A percentile compares a stretch with the other conserved stretches of the same genome.
phyloP scores from a whole-genome alignment of 345 rosid genomes.

The Reutealis trisperma region DNA sequence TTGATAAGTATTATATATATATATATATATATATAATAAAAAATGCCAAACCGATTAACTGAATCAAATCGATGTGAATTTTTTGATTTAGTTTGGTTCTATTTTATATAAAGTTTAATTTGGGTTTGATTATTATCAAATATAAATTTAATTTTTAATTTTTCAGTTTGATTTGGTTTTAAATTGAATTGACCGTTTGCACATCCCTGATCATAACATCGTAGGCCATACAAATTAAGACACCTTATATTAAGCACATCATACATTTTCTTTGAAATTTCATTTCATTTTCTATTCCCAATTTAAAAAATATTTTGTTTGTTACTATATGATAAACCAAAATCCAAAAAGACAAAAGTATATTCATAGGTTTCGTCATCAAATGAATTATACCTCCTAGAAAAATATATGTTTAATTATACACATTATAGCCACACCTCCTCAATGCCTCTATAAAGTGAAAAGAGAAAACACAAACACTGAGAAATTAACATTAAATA shows the following conservation, averaged over 20 bases:
- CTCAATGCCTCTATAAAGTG: neutral
- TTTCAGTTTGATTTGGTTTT: too few species aligned
- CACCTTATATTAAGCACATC: too few species aligned
- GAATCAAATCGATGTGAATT: too few species aligned
- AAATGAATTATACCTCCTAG: neutral
- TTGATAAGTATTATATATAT: too few species aligned
- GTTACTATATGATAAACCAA: neutral
- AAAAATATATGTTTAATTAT: neutral
- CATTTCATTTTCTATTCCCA: too few species aligned
- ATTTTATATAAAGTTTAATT: too few species aligned
- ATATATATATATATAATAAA: too few species aligned
- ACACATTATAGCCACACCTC: neutral
- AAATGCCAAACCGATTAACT: too few species aligned
- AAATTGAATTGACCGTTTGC: too few species aligned
- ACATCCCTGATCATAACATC: neutral
- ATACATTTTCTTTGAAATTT: neutral
- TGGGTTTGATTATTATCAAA: too few species aligned
- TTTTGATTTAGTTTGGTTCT: too few species aligned
- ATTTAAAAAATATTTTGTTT: neutral
- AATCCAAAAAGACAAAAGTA: neutral
- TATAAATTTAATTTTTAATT: too few species aligned
- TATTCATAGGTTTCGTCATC: slow-evolving; percentile 9
- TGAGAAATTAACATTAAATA: neutral
- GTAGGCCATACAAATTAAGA: neutral
- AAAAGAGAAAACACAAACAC: neutral